Percentiles rank a stretch among this genome's conserved stretches.
Conservation (phyloP, 768 basidiomycete genomes). For the Clathrus columnatus region DNA sequence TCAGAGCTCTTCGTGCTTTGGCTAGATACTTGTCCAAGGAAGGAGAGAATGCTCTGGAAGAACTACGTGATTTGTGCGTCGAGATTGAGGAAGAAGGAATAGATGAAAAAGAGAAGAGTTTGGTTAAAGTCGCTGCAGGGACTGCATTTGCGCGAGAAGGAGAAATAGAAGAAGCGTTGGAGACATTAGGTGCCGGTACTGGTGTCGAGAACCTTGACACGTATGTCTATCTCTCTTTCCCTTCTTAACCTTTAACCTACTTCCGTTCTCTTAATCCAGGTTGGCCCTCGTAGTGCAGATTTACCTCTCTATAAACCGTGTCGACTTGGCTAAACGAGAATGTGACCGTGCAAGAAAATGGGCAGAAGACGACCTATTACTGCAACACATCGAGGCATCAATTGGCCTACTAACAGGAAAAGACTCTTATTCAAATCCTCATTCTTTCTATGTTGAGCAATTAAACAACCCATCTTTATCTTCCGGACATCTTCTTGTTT, state of each 20-base stretch:
- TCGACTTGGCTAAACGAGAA: conserved; percentile 80
- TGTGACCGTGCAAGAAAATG: conserved; percentile 75
- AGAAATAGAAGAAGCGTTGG: conserved; percentile 87
- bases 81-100: conserved; percentile 72
- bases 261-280: conserved; percentile 29
- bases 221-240: conserved; percentile 40
- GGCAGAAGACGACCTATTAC: conserved; percentile 83
- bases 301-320: conserved; percentile 82
- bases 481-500: conserved; percentile 64
- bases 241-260: background rate
- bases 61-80: conserved; percentile 75
- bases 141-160: conserved; percentile 78
- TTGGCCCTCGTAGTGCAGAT: conserved; percentile 78
- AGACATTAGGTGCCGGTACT: conserved; percentile 62
- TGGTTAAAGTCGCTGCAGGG: conserved; percentile 75
- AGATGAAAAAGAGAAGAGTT: conserved; percentile 57
- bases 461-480: conserved; percentile 71
- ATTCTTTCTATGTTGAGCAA: conserved; percentile 75
- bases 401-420: conserved; percentile 69
- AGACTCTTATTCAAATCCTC: conserved; percentile 41
- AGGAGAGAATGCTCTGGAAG: conserved; percentile 54
- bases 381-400: conserved; percentile 83
- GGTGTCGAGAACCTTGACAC: conserved; percentile 79
- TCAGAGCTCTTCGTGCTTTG: conserved; percentile 65
- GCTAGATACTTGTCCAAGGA: conserved; percentile 51